Base-by-base conservation (phyloP, 2,329 filamentous ascomycete species). In the Magnaporthiopsis rhizophila region DNA sequence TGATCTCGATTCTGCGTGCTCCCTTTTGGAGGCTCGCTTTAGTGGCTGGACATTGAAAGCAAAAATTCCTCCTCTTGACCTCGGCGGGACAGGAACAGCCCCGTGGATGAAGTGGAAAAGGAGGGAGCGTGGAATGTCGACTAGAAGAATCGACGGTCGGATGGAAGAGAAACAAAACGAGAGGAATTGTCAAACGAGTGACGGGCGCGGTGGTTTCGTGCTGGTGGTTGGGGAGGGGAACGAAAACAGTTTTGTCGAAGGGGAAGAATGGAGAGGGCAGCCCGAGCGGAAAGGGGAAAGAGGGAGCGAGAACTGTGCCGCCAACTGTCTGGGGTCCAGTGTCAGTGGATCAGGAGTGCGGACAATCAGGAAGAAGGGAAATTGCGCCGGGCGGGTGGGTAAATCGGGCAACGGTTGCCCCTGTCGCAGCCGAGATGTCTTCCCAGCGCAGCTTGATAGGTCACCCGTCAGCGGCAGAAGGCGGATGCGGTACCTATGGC, bases 31-130 rank as follows among this genome's bases (percentile, higher is more conserved):
- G 60, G 38, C 60, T 62, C 60, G 60, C 45, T 62, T 62, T 30
- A 62, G 60, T 62, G 60, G 60, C 60, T 50, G 28, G 36, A 56
- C 60, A 62, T 62, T 56, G 60, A 62, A 62, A 50, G 38, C 60
- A 26, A 45, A 45, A 30, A 62, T 62, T 62, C 60, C 34, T 30
- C 60, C 36, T 62, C 60, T 24, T 53, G 45, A 53, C 45, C 45
- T 53, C 45, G 53, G 28, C 3, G 18, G 36, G 60, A 56, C n/a
- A 62, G 21, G n/a, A 56, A 62, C 24, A 26, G n/a, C 56, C 34
- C 12, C 12, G 28, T 30, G 28, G 15, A 5, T 56, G 60, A 50
- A 62, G 28, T 30, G 26, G 21, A 32, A 58, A 62, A 62, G 60
- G 38, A 58, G 24, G 21, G 45, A 53, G 45, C 9, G 45, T 53